phyloP scores from a whole-genome alignment of 225 moss, liverwort and hornwort species.

The Antitrichia curtipendula region DNA sequence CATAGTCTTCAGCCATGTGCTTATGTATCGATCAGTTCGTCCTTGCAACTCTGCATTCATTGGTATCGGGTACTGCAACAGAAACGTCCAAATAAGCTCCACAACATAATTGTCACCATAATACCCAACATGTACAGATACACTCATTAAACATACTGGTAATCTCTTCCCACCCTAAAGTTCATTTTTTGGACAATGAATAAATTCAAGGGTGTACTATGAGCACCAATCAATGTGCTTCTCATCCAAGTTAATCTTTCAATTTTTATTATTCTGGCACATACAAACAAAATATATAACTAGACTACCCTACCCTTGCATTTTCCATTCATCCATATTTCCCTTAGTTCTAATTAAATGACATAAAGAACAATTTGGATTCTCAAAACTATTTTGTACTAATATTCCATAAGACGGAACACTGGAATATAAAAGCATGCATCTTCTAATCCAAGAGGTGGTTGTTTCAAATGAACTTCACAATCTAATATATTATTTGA shows the following conservation, averaged over 20 bases:
- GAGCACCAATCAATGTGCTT: background rate
- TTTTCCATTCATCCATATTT: background rate
- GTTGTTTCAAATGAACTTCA: background rate
- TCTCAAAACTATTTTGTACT: background rate
- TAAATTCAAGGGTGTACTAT: background rate
- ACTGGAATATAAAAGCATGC: background rate
- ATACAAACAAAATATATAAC: background rate
- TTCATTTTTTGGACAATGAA: no score
- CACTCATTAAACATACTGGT: background rate
- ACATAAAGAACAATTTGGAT: background rate
- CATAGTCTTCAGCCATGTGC: constrained; percentile 70
- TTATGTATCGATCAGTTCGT: constrained; percentile 59
- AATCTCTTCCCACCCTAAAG: background rate
- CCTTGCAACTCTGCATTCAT: constrained; percentile 37
- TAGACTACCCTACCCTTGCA: background rate
- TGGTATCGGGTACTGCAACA: constrained; percentile 69
- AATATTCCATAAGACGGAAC: background rate
- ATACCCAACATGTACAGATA: background rate
- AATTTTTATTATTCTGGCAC: background rate
- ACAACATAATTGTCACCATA: background rate
- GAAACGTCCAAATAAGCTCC: background rate
- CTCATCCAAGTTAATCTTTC: background rate
- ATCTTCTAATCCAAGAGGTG: background rate
- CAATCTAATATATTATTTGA: background rate
- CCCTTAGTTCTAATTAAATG: background rate